Conservation (phyloP, 2,329 filamentous ascomycete species). For the Nigrospora osmanthi region DNA sequence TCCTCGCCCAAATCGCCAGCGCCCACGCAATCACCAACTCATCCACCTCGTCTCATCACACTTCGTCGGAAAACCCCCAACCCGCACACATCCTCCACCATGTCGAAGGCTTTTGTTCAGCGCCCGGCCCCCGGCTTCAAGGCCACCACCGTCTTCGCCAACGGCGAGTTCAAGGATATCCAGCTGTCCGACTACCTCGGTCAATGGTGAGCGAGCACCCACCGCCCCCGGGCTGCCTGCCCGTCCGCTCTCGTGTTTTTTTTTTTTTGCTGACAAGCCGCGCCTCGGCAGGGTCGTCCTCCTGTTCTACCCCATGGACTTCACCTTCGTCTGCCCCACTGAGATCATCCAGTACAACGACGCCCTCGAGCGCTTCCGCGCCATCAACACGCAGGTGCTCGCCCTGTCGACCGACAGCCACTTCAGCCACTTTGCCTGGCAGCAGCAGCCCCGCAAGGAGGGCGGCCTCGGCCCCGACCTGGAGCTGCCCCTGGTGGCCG, state of each 20-base stretch:
- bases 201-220: conserved; percentile 31
- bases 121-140: conserved; percentile 40
- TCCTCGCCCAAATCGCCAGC: no score
- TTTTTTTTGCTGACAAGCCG: neutral
- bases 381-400: conserved; percentile 50
- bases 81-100: conserved; percentile 12
- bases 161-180: conserved; percentile 38
- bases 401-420: conserved; percentile 56
- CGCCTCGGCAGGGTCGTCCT: conserved; percentile 46
- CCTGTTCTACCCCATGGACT: conserved; percentile 60
- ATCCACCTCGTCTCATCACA: neutral
- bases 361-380: conserved; percentile 49
- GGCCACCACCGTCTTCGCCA: conserved; percentile 40
- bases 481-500: conserved; percentile 53
- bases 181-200: conserved; percentile 35
- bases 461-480: conserved; percentile 53
- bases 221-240: neutral
- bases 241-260: conserved; percentile 3
- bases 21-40: neutral
- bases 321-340: conserved; percentile 60
- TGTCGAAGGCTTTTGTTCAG: conserved; percentile 39
- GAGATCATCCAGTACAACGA: conserved; percentile 60
- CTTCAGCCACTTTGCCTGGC: conserved; percentile 50
- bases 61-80: neutral
- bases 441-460: conserved; percentile 46